These are phyloP conservation scores for Amoeboaphelidium protococcarum DNA, from an alignment of 371 early-diverging fungal genomes.

Conservation along the genomic window DNA sequence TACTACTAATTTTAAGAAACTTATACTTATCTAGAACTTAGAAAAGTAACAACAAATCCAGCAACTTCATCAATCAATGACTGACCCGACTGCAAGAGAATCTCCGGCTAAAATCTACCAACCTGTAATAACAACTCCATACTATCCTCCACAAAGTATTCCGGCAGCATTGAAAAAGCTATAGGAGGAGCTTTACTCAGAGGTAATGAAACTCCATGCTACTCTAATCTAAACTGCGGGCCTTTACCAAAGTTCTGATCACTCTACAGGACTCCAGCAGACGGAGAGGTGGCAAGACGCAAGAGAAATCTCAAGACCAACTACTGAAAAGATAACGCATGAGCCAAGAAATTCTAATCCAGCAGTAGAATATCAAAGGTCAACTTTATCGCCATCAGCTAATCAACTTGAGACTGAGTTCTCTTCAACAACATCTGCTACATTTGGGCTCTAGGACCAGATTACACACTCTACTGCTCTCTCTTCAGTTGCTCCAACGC, in stretches of 20 bases:
- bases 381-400: constrained; percentile 25
- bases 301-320: constrained; percentile 55
- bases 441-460: constrained; percentile 11
- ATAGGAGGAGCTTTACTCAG: constrained; percentile 16
- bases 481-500: constrained; percentile 9
- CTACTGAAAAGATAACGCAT: constrained; percentile 41
- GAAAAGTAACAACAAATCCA: constrained; percentile 5
- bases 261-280: neutral
- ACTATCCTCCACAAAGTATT: constrained; percentile 72
- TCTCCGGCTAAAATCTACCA: constrained; percentile 5
- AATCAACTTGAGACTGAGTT: constrained; percentile 16
- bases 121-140: constrained; percentile 21
- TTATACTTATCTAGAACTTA: neutral
- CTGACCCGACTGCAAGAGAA: constrained; percentile 20
- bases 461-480: constrained; percentile 14
- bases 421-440: constrained; percentile 24
- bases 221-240: neutral
- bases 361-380: constrained; percentile 46
- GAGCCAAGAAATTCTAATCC: constrained; percentile 29
- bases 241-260: neutral
- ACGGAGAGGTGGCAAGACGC: constrained; percentile 15
- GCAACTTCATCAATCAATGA: constrained; percentile 7
- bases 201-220: constrained; percentile 8
- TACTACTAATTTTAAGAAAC: constrained; percentile 3
- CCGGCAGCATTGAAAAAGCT: constrained; percentile 38